phyloP scores from a whole-genome alignment of 2,329 filamentous ascomycete genomes.

The Beauveria australis region DNA sequence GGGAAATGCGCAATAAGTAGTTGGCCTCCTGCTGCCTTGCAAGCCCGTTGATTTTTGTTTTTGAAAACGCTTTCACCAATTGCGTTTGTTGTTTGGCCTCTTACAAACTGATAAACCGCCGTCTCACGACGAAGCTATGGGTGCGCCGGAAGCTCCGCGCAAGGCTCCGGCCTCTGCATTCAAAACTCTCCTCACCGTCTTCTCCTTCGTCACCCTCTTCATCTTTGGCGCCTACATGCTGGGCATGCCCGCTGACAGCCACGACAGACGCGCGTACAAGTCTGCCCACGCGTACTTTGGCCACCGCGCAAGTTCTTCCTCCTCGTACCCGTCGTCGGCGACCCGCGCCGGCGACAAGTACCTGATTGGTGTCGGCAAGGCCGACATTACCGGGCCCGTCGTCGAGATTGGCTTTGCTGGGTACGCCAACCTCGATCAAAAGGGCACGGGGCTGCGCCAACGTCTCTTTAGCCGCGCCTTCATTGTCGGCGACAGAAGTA shows the following conservation, averaged over 20 bases:
- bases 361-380: constrained; percentile 48
- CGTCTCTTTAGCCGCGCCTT: constrained; percentile 84
- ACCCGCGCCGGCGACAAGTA: constrained; percentile 27
- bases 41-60: background rate
- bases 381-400: constrained; percentile 62
- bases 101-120: background rate
- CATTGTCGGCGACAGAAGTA: constrained; percentile 63
- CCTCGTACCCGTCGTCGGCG: background rate
- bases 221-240: constrained; percentile 9
- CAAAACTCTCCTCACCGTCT: constrained; percentile 3
- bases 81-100: background rate
- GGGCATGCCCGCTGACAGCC: background rate
- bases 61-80: background rate
- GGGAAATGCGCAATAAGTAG: background rate
- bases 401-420: constrained; percentile 89
- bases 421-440: constrained; percentile 78
- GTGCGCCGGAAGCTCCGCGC: constrained; percentile 1
- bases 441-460: constrained; percentile 77
- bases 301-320: background rate
- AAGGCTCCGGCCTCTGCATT: constrained; percentile 2
- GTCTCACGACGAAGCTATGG: background rate
- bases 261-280: constrained; percentile 4
- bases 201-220: constrained; percentile 10
- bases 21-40: background rate
- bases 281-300: constrained; percentile 5